Evolutionary conservation across 768 basidiomycete species (phyloP).

Genomic region (Suillus subluteus): DNA sequence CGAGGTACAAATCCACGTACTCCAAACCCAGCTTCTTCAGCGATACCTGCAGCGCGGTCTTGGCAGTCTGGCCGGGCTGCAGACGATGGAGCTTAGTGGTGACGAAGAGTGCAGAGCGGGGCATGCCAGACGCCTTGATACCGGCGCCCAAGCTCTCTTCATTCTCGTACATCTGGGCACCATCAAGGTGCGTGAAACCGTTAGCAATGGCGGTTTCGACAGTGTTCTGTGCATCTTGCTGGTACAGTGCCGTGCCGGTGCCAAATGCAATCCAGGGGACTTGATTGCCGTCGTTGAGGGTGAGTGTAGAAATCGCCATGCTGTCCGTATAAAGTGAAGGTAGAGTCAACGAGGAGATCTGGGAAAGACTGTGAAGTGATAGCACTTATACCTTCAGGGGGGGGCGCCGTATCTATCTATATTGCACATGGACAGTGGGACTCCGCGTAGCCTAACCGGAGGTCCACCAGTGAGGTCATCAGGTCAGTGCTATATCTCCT

Average conservation of each 20-base stretch:
- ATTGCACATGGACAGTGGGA: not conserved
- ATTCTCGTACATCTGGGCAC: not conserved
- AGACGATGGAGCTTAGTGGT: constrained; percentile 43
- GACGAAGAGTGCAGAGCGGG: constrained; percentile 45
- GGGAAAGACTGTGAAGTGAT: not conserved
- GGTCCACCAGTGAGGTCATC: not conserved
- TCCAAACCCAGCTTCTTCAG: constrained; percentile 42
- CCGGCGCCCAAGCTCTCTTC: constrained; percentile 41
- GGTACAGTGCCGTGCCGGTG: constrained; percentile 30
- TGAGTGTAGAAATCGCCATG: constrained; percentile 31
- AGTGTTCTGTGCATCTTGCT: constrained; percentile 29
- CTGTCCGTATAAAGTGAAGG: not conserved
- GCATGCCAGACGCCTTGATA: constrained; percentile 33
- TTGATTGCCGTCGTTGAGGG: constrained; percentile 40
- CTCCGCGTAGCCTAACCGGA: not conserved
- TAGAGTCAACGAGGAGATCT: not conserved
- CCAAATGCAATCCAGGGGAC: constrained; percentile 45
- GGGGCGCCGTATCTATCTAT: not conserved
- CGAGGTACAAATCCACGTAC: constrained; percentile 29
- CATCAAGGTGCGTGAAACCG: constrained; percentile 30
- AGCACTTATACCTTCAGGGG: constrained; percentile 2
- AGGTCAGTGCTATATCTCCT: not conserved
- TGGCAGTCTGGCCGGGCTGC: constrained; percentile 20
- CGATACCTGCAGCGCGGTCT: constrained; percentile 40
- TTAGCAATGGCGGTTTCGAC: constrained; percentile 31